Conservation (phyloP, 2,329 filamentous ascomycete genomes). For the Fusarium sublunatum region DNA sequence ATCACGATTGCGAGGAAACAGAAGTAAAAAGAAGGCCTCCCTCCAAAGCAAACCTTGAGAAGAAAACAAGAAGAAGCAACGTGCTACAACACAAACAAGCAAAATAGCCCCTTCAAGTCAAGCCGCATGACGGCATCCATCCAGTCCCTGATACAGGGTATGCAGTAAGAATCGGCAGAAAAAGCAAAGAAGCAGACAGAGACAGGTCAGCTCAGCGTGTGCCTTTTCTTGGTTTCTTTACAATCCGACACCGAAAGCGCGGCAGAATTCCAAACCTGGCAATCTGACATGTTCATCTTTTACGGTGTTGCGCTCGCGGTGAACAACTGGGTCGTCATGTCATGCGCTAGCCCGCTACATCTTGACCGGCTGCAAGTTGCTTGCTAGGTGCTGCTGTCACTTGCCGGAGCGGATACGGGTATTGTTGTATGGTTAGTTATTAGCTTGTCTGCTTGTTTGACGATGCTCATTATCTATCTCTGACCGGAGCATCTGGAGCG, state of each 20-base stretch:
- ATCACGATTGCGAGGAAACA: slow-evolving; percentile 26
- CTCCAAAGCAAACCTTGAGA: not conserved
- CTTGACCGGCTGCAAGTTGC: slow-evolving; percentile 38
- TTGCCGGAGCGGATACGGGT: slow-evolving; percentile 20
- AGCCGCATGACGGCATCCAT: slow-evolving; percentile 37
- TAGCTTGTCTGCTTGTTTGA: slow-evolving; percentile 12
- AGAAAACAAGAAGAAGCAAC: slow-evolving; percentile 29
- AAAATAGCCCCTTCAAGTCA: not conserved
- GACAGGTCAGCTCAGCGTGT: slow-evolving; percentile 1
- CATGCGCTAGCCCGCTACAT: slow-evolving; percentile 35
- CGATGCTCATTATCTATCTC: slow-evolving; percentile 14
- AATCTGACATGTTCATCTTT: slow-evolving; percentile 29
- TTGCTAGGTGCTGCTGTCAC: slow-evolving; percentile 31
- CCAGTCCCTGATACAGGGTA: slow-evolving; percentile 31
- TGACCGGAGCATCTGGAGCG: slow-evolving; percentile 16
- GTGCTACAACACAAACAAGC: slow-evolving; percentile 17
- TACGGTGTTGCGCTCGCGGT: slow-evolving; percentile 5
- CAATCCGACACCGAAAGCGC: slow-evolving; percentile 27
- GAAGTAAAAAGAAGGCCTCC: slow-evolving; percentile 14
- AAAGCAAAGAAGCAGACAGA: slow-evolving; percentile 2
- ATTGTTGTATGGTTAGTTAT: slow-evolving; percentile 12
- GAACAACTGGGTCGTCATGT: slow-evolving; percentile 16
- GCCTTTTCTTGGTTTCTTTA: slow-evolving; percentile 14
- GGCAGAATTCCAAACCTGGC: slow-evolving; percentile 24
- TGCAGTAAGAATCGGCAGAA: slow-evolving; percentile 15